Base-by-base conservation (phyloP, 192 early-diverging fungal species). In the Coemansia sp. region DNA sequence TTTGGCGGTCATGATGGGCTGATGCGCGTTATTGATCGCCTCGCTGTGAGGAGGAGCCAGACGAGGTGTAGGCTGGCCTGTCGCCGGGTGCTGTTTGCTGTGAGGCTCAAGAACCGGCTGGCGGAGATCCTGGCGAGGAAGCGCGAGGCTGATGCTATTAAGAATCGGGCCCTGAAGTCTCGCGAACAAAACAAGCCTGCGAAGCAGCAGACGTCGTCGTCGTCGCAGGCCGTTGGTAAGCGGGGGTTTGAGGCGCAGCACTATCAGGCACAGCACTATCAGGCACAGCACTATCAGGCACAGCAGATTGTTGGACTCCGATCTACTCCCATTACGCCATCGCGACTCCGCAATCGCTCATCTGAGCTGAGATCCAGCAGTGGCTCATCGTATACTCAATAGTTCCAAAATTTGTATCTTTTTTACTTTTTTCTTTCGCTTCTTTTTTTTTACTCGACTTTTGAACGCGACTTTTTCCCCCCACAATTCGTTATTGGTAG, bases 341-440 rank as follows among this genome's bases (percentile, higher is more conserved):
- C 78, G 24, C 62, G 63, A 16, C 66, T 81, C 33, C 78, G 78
- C 34, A 71, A 81, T 56, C 69, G 69, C 35, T 35, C 65, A 4
- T 81, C 78, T 0, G 78, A 81, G 21, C 40, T 66, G 40, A 43
- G 62, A 43, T 71, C 74, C 39, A 71, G 74, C 59, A 73, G 37
- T 36, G 70, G 70, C 7, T 77, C 75, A 2, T 76, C 74, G 14
- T 24, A 57, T 34, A 65, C 45, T 40, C 58, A 60, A 9, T 60
- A 60, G 37, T 42, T n/a, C n/a, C n/a, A 16, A 33, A 23, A 38
- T 35, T 16, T 28, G 26, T 34, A 13, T 18, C n/a, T 37, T 59
- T 62, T 38, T 55, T 61, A 20, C 2, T 18, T 23, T 5, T 40
- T 56, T 39, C 37, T 39, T 36, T 61, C 46, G 31, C 56, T 62